A percentile compares a stretch with the other conserved stretches of the same genome.
Conservation (phyloP, 257 asterid species). For the Solanum dulcamara region DNA sequence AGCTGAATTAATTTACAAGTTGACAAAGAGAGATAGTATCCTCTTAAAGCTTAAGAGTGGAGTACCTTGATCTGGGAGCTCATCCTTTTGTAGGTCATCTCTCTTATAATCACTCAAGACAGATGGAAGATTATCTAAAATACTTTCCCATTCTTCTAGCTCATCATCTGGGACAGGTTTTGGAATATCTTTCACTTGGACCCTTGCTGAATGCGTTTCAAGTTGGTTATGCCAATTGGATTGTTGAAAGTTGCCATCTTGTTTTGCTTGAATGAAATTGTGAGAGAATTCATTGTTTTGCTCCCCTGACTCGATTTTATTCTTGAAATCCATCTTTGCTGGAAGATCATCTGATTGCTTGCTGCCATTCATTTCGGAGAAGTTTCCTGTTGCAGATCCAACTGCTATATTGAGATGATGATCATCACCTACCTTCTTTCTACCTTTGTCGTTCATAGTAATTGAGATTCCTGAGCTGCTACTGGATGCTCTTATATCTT, state of each 20-base stretch:
- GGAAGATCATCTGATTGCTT: background rate
- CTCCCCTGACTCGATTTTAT: background rate
- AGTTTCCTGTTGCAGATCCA: background rate
- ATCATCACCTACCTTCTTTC: background rate
- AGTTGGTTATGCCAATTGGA: background rate
- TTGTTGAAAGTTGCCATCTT: background rate
- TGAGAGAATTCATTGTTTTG: background rate
- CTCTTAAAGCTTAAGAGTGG: background rate
- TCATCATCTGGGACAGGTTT: background rate
- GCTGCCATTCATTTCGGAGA: background rate
- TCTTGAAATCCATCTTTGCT: background rate
- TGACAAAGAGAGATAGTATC: background rate
- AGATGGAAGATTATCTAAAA: background rate
- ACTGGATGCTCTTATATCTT: background rate
- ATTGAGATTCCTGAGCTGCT: background rate
- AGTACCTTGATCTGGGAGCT: slow-evolving; percentile 24
- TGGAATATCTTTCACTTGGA: background rate
- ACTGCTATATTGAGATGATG: background rate
- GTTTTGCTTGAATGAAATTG: background rate
- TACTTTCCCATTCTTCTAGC: slow-evolving; percentile 1
- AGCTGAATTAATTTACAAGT: background rate
- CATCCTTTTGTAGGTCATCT: slow-evolving; percentile 3
- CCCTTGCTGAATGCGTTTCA: background rate
- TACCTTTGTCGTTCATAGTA: background rate
- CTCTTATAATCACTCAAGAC: background rate